Evolutionary conservation across 208 protist species (phyloP), one percentile per base, ranked within the genome.

Genomic region (Leptomonas pyrrhocoris): DNA sequence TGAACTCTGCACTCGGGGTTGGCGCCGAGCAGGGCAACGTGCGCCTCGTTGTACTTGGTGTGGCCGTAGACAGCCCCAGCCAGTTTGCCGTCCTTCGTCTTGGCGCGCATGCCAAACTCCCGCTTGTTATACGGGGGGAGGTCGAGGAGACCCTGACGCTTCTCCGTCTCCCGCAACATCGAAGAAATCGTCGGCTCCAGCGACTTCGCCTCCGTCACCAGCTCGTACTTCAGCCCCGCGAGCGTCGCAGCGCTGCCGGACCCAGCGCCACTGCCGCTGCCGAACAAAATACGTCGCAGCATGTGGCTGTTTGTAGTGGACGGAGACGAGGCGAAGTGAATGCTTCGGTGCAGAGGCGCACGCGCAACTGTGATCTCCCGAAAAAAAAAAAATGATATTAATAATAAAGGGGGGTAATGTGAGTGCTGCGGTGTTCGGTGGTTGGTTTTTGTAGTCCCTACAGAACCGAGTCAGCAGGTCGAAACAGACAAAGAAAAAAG

Each of bases 11-110:
- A 56, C 7, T 74, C 49, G 19, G 67, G 61, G 46, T 64, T 79
- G 46, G 51, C 48, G 40, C 65, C 66, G 8, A 83, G 34, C 50
- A 77, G 63, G 18, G 73, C 51, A 9, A 83, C n/a, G 51, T 79
- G 68, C 16, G 61, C 25, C 50, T 74, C 73, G 16, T 64, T 66
- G 73, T 74, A 83, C 36, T 72, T 66, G 0, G 55, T 63, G 54
- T 70, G 78, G 56, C 69, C 64, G 45, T 51, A 40, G 18, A 73
- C 21, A 25, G 62, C 59, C 1, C 65, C 73, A 2, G 73, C 73
- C 11, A 73, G 13, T 43, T 36, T 43, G 21, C 57, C 60, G 31
- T 79, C 73, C 21, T 23, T 18, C 25, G 59, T 73, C 21, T 49
- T 57, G n/a, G 73, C 73, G 6, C 30, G 25, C 21, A 64, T 8